Evolutionary conservation across 2,329 filamentous ascomycete genomes (phyloP), one percentile per base, ranked within the genome.

Genomic region (Diaporthe humulicola): DNA sequence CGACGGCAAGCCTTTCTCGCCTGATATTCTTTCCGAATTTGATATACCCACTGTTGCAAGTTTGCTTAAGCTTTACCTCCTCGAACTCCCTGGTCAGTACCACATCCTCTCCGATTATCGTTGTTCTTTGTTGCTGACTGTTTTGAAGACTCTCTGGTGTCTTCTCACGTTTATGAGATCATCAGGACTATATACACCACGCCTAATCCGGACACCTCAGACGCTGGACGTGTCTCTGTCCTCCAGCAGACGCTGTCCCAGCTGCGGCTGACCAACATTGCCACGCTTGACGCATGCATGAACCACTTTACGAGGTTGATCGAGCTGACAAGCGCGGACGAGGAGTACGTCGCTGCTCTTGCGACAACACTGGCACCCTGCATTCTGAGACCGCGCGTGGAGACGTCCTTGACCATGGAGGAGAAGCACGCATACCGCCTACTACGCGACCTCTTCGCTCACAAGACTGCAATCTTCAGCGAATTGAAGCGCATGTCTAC

Each of bases 111-210:
- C 12, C 25, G 58, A 6, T 9, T 36, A 4, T 28, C 42, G 19
- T n/a, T 22, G 5, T 25, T 19, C 5, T 30, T 48, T 69, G 48
- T 48, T 69, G 48, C 82, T 87, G 76, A 85, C 77, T 56, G 4
- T 25, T 28, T 19, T 61, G 14, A 78, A 97, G 97, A 99, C 85
- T 98, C 97, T n/a, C 90, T 99, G 76, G 96, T 99, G 76, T 98
- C 97, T 73, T 98, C 95, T 54, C 96, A 98, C 83, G 95, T 99
- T 74, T 99, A 99, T 84, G 97, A 99, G 86, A 98, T 99, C 81
- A 93, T 99, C 82, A 96, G 98, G 86, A 98, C 95, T 2, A 97
- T 99, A 78, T 99, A 99, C 87, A 93, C 92, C 61, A 95, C 94
- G 19, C 93, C 95, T 17, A 73, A 70, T 12, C 72, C 73, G 9